Conservation (phyloP, 805 yeast genomes). For the Candida anglica region DNA sequence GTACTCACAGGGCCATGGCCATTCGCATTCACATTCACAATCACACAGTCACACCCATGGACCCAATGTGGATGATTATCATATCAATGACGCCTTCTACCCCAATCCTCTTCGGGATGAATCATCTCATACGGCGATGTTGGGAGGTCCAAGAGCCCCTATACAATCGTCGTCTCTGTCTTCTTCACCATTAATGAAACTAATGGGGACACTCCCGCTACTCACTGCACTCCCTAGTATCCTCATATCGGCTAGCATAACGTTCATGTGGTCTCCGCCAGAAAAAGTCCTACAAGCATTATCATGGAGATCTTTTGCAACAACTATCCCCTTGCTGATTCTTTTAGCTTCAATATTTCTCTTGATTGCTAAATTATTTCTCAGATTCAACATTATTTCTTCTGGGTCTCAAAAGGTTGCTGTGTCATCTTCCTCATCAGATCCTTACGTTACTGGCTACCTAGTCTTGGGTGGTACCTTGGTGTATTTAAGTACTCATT, state of each 20-base stretch:
- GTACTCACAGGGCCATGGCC: too few relatives aligned
- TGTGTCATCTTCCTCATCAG: background rate
- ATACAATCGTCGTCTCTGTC: too few relatives aligned
- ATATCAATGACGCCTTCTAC: too few relatives aligned
- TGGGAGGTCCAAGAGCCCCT: too few relatives aligned
- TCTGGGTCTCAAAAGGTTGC: too few relatives aligned
- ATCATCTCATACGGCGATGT: too few relatives aligned
- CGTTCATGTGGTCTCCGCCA: conserved; percentile 10
- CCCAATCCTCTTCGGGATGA: too few relatives aligned
- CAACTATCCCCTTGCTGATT: conserved; percentile 11
- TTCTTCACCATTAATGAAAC: too few relatives aligned
- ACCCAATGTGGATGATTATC: too few relatives aligned
- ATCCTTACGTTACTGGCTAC: conserved; percentile 6
- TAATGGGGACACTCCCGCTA: conserved; percentile 30
- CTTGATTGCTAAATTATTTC: conserved; percentile 12
- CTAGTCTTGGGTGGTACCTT: conserved; percentile 15
- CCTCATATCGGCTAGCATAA: conserved; percentile 20
- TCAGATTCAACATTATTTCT: conserved; percentile 9
- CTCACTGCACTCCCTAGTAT: conserved; percentile 28
- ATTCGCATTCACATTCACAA: too few relatives aligned
- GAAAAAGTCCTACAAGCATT: background rate
- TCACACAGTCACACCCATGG: too few relatives aligned
- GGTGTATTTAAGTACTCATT: conserved; percentile 17
- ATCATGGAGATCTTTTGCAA: conserved; percentile 2
- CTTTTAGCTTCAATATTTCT: conserved; percentile 18